Base-by-base conservation (phyloP, 1,284 basidiomycete species). In the Acaromyces ingoldii region DNA sequence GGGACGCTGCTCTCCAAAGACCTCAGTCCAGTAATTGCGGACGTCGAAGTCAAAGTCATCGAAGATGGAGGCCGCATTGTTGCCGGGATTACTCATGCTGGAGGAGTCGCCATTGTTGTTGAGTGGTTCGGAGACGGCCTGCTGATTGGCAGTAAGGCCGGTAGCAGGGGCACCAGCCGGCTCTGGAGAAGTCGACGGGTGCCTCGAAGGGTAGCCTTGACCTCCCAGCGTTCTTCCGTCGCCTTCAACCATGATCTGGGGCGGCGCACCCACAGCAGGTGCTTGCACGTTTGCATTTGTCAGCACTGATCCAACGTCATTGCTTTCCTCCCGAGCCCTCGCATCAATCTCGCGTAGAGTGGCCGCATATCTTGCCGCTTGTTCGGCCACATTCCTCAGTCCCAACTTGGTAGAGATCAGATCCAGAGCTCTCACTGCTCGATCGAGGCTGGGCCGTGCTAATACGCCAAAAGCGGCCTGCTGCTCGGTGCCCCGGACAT, bases 361-460 rank as follows among this genome's bases (percentile, higher is more conserved):
- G 31, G 51, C 55, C 43, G 60, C 54, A 53, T 66, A 68, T 25
- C 63, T 52, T 11, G 56, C 60, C 10, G 66, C 66, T 51, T 68
- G 66, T 47, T 68, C 66, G n/a, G n/a, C n/a, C n/a, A n/a, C n/a
- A n/a, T n/a, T n/a, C n/a, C n/a, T n/a, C n/a, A n/a, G n/a, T n/a
- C n/a, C n/a, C n/a, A n/a, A n/a, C 6, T 29, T 46, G 26, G 40
- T 28, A 28, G 63, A 54, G 7, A 67, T 51, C 28, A 36, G 40
- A 37, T 60, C 55, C 33, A 72, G 57, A 51, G 48, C 45, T 24
- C 65, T 59, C 24, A 66, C 59, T 41, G 58, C 54, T 37, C 66
- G 63, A 33, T 70, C 60, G 47, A 72, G 61, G 40, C 63, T 60
- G 19, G 63, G 60, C 15, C 62, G 52, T 60, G 67, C 43, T 55